Evolutionary conservation across 2,329 filamentous ascomycete species (phyloP).

Genomic region (Phialophora macrospora): DNA sequence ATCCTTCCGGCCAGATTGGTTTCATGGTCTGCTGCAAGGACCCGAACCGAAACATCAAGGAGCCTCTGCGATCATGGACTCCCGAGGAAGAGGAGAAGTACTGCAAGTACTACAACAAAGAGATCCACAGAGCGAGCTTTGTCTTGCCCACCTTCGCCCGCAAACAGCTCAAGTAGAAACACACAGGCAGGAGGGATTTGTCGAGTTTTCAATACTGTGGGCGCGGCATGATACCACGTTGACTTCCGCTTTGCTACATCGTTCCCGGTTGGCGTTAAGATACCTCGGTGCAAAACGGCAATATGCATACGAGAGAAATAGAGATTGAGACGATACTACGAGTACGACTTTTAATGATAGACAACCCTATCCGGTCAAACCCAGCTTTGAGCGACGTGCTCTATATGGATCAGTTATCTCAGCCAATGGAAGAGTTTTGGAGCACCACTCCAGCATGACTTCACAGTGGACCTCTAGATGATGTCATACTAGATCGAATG

Average conservation of each 20-base stretch:
- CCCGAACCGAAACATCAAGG: constrained; percentile 77
- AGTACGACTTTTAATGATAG: constrained; percentile 14
- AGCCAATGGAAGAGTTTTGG: neutral
- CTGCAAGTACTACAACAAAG: constrained; percentile 96
- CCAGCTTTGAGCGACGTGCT: neutral
- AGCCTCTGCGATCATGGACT: constrained; percentile 80
- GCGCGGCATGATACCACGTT: constrained; percentile 32
- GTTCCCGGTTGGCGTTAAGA: constrained; percentile 3
- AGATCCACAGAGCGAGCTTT: constrained; percentile 94
- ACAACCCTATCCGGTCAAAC: neutral
- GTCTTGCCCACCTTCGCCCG: constrained; percentile 91
- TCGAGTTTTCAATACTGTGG: constrained; percentile 5
- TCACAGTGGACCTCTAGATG: constrained; percentile 18
- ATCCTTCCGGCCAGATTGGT: constrained; percentile 97
- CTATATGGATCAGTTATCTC: neutral
- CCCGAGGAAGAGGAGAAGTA: constrained; percentile 88
- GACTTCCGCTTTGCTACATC: constrained; percentile 2
- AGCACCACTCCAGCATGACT: constrained; percentile 14
- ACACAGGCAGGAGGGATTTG: neutral
- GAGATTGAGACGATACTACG: constrained; percentile 7
- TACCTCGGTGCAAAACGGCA: neutral
- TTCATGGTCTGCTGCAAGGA: constrained; percentile 99
- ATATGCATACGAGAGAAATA: neutral
- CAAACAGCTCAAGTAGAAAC: constrained; percentile 63
- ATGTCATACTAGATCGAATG: constrained; percentile 12